Base-by-base conservation (phyloP, 345 rosid genomes). In the Acer negundo region DNA sequence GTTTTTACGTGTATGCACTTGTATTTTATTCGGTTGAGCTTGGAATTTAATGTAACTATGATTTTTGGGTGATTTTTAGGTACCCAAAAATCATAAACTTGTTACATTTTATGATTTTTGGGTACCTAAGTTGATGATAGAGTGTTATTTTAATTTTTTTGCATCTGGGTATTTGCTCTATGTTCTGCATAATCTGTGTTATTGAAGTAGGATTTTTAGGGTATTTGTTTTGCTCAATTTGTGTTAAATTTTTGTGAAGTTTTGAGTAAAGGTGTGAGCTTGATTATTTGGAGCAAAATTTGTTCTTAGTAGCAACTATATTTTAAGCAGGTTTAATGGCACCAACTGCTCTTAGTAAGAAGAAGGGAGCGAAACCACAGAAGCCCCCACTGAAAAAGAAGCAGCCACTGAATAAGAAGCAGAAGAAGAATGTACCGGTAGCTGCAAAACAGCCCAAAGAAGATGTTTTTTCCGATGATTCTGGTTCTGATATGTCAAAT, bases 321-420 rank as follows among this genome's bases (percentile, higher is more conserved):
- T 73, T 59, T 23, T 51, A 16, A 20, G 47, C 76, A 81, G 87
- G 35, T 72, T 64, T 58, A 24, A 87, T 88, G 93, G 87, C 80
- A 19, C 87, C 86, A 10, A 70, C 71, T 79, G 78, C 78, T 31
- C 82, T 83, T 77, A 87, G 17, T 77, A 92, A 89, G 88, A 90
- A 83, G 75, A 92, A 84, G 67, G 88, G 80, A 7, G 69, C 80
- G 11, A 87, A 89, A 61, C 69, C 84, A 0, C 80, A 47, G 19
- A 88, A 85, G 47, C 78, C 85, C 15, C 85, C 87, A 3, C 70
- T 72, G 1, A 85, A 78, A n/a, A 90, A 92, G 90, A 88, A 85
- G 58, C 79, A 84, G 17, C 85, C 87, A 6, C 69, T 71, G 0
- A 85, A 78, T 17, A 90, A 91, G 90, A 88, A 91, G 85, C 93